Evolutionary conservation across 306 rosid genomes (phyloP).

Genomic region (Trifolium repens): DNA sequence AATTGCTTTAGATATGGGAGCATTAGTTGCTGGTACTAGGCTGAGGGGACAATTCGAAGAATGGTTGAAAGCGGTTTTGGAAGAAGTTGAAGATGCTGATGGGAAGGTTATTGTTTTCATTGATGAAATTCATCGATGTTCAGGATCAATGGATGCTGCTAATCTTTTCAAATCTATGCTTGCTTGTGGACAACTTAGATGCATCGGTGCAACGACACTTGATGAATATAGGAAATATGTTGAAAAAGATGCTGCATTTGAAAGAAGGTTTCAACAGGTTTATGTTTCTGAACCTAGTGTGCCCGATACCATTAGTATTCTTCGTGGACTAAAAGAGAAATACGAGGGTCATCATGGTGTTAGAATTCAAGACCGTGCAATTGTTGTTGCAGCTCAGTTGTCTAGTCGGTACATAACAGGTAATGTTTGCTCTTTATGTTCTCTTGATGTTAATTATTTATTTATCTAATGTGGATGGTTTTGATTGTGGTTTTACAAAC

Average conservation of each 20-base stretch:
- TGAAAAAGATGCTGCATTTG: conserved; percentile 83
- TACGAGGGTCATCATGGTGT: conserved; percentile 98
- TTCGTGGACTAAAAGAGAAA: conserved; percentile 81
- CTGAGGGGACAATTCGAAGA: not conserved
- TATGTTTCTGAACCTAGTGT: conserved; percentile 89
- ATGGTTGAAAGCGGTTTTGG: conserved; percentile 53
- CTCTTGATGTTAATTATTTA: not conserved
- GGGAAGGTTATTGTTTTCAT: conserved; percentile 89
- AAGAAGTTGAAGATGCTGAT: conserved; percentile 86
- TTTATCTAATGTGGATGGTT: not conserved
- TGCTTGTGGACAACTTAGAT: conserved; percentile 87
- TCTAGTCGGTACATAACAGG: conserved; percentile 82
- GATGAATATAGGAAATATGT: conserved; percentile 59
- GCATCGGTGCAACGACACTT: conserved; percentile 91
- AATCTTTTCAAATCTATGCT: conserved; percentile 91
- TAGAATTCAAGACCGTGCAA: conserved; percentile 77
- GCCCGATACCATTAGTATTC: conserved; percentile 76
- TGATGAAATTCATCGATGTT: conserved; percentile 78
- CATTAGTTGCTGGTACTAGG: conserved; percentile 74
- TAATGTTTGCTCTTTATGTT: not conserved
- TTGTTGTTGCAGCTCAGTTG: conserved; percentile 78
- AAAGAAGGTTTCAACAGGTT: conserved; percentile 88
- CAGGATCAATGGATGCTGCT: conserved; percentile 97
- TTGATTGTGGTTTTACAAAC: not conserved
- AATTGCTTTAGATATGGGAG: conserved; percentile 88